Evolutionary conservation across 371 early-diverging fungal genomes (phyloP).

Genomic region (Mucor ambiguus): DNA sequence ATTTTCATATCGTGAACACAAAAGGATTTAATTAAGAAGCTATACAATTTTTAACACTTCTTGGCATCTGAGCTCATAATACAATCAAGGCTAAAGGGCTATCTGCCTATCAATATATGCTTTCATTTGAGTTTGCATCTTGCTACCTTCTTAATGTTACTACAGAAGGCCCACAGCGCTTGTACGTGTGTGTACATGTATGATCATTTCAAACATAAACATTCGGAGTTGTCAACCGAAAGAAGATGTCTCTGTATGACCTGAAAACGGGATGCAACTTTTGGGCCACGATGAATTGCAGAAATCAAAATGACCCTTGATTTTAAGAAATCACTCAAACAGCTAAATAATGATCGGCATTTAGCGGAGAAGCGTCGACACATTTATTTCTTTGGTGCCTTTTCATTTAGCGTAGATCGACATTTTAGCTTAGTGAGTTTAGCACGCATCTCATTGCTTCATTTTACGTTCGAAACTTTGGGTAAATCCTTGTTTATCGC

Average conservation of each 20-base stretch:
- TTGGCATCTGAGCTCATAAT: constrained; percentile 6
- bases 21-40: neutral
- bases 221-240: constrained; percentile 5
- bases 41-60: neutral
- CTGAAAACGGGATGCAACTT: neutral
- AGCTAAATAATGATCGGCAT: neutral
- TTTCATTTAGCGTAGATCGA: neutral
- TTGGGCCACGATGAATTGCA: neutral
- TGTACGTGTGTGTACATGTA: neutral
- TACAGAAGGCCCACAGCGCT: neutral
- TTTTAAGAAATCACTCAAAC: neutral
- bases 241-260: neutral
- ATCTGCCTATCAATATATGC: neutral
- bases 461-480: neutral
- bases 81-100: neutral
- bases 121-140: no score
- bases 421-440: neutral
- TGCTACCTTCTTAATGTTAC: no score
- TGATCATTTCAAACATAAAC: neutral
- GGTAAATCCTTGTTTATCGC: neutral
- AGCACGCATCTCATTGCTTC: neutral
- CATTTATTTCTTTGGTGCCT: neutral
- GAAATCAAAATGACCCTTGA: neutral
- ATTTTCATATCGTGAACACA: neutral
- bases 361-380: neutral